Percentiles rank a stretch among this genome's conserved stretches.
Conservation (phyloP, 768 basidiomycete species). For the Kwoniella sp. region DNA sequence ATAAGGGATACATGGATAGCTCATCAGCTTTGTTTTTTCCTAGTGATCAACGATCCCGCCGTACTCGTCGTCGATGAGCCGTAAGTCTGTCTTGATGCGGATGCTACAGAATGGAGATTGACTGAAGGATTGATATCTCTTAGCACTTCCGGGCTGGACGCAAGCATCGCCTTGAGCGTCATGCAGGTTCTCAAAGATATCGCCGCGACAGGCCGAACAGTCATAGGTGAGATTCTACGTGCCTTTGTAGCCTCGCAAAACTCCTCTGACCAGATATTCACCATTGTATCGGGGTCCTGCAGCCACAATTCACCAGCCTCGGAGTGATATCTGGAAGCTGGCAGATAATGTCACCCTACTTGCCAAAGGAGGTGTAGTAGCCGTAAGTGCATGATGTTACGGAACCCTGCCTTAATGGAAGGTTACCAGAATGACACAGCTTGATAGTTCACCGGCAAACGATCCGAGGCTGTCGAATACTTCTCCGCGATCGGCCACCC, state of each 20-base stretch:
- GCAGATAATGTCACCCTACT: conserved; percentile 57
- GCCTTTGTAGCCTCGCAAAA: background rate
- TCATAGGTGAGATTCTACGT: conserved; percentile 57
- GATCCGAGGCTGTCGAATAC: conserved; percentile 51
- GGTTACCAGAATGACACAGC: background rate
- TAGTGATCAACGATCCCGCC: conserved; percentile 57
- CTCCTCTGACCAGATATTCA: background rate
- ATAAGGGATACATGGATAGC: background rate
- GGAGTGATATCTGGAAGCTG: conserved; percentile 56
- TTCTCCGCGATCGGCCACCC: conserved; percentile 56
- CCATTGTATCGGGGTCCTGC: background rate
- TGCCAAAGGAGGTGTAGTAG: conserved; percentile 53
- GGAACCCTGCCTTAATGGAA: background rate
- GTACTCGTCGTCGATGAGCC: conserved; percentile 58
- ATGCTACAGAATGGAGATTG: background rate
- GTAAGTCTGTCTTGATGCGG: conserved; percentile 9
- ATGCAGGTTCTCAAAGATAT: conserved; percentile 60
- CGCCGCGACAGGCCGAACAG: conserved; percentile 59
- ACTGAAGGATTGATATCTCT: background rate
- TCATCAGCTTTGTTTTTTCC: conserved; percentile 24
- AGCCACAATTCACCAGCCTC: conserved; percentile 58
- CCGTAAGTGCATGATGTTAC: conserved; percentile 29
- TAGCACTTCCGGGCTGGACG: conserved; percentile 59
- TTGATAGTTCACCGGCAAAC: conserved; percentile 45
- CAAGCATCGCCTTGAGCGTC: conserved; percentile 60